Evolutionary conservation across 1,284 basidiomycete genomes (phyloP), one percentile per base, ranked within the genome.

Genomic region (Irpex sp.): DNA sequence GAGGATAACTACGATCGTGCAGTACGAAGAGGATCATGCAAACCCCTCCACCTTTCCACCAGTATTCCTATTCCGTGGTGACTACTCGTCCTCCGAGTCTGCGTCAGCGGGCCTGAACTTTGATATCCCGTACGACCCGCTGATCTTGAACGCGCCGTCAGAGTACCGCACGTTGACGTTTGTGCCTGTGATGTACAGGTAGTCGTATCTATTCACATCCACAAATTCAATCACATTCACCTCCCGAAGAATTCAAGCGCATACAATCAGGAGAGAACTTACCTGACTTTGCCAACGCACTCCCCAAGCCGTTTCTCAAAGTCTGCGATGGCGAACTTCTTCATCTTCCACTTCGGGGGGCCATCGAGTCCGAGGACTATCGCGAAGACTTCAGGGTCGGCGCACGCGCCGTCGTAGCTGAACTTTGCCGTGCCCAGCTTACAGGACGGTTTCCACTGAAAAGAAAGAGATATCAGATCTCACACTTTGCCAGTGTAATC

Each of bases 361-460:
- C 77, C 78, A 18, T 67, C 75, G 3, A 83, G 70, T 0, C 74
- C 73, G 63, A 85, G 66, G 49, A 84, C 66, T 3, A 69, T 72
- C 2, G 79, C 82, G 64, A 86, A 86, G 42, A 85, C 77, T n/a
- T 71, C 73, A 0, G 80, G 75, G 67, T 85, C 80, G 8, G 74
- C 66, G 67, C 82, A 85, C 9, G 85, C 75, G 16, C 82, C 83
- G 62, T 85, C 82, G 66, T 83, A 85, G 9, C 68, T 65, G 77
- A 77, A 86, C 61, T 78, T 82, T 9, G 84, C 77, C 12, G 71
- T 65, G 21, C 80, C 78, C 0, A 70, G 75, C 67, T 82, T 84
- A 70, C 82, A 84, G 2, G 39, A 42, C 7, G 39, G 39, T 12
- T 42, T 42, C 39, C 39, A 42, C 39, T 42, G n/a, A n/a, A n/a